A percentile compares a stretch with the other conserved stretches of the same genome.
Conservation (phyloP, 345 rosid species). For the Citrus maxima region DNA sequence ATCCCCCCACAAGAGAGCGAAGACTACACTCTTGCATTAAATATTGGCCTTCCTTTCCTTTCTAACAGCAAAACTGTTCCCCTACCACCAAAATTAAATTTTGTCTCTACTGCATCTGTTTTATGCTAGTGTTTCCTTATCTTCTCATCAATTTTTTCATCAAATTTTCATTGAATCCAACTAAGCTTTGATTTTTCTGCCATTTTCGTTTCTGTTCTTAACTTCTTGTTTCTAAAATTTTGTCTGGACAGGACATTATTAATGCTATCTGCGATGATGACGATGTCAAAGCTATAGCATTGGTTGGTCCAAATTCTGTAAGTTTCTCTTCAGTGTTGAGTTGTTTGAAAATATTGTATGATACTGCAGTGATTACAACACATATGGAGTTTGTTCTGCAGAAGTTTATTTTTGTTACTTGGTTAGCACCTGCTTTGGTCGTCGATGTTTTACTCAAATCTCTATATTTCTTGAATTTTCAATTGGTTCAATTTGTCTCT, state of each 20-base stretch:
- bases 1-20: not conserved
- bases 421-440: not conserved
- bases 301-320: conserved; percentile 92
- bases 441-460: not conserved
- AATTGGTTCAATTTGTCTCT: not conserved
- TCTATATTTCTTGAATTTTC: not conserved
- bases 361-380: not conserved
- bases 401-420: not conserved
- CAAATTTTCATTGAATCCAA: not conserved
- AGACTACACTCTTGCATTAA: not conserved
- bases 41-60: not conserved
- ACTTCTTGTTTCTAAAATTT: conserved; percentile 1
- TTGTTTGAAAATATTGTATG: not conserved
- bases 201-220: conserved; percentile 2
- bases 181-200: not conserved
- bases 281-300: conserved; percentile 73
- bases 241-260: conserved; percentile 64
- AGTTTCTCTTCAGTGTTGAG: conserved; percentile 26
- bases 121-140: not conserved
- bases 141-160: too few relatives aligned
- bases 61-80: not conserved
- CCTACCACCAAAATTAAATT: too few relatives aligned
- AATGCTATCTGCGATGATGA: conserved; percentile 95
- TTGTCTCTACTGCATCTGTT: not conserved
- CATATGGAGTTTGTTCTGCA: not conserved